These are phyloP conservation scores for Rhodotorula graminis DNA, from an alignment of 768 basidiomycete species.

Conservation along the genomic window DNA sequence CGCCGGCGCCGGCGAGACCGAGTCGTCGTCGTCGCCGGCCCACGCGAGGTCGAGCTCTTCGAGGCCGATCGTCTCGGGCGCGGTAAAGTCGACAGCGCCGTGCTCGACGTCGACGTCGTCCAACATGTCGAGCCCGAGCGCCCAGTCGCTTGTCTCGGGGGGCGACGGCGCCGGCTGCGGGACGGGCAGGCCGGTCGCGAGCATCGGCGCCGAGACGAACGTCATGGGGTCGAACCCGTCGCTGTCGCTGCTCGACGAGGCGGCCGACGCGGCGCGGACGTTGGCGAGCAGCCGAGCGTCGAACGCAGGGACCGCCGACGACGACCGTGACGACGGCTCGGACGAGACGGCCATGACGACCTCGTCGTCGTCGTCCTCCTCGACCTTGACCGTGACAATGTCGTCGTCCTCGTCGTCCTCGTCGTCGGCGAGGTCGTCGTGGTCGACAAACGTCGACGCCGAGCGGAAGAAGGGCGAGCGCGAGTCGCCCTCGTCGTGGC, in stretches of 20 bases:
- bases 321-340: constrained; percentile 24
- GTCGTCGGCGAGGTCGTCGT: constrained; percentile 25
- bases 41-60: constrained; percentile 38
- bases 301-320: constrained; percentile 21
- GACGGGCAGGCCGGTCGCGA: constrained; percentile 35
- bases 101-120: constrained; percentile 36
- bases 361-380: constrained; percentile 10
- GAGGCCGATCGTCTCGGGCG: constrained; percentile 32
- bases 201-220: constrained; percentile 27
- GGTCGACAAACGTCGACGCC: background rate
- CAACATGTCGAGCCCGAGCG: constrained; percentile 28
- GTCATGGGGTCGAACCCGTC: constrained; percentile 29
- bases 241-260: constrained; percentile 24
- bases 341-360: constrained; percentile 14
- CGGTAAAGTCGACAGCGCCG: constrained; percentile 28
- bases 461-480: constrained; percentile 19
- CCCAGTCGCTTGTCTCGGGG: constrained; percentile 35
- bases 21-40: constrained; percentile 23
- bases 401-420: constrained; percentile 29
- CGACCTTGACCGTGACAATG: constrained; percentile 11
- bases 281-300: constrained; percentile 13
- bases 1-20: background rate
- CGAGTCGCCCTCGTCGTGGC: constrained; percentile 21
- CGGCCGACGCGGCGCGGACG: constrained; percentile 16
- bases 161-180: constrained; percentile 33